Evolutionary conservation across 805 yeast genomes (phyloP), one percentile per base, ranked within the genome.

Genomic region (Saturnispora gosingensis): DNA sequence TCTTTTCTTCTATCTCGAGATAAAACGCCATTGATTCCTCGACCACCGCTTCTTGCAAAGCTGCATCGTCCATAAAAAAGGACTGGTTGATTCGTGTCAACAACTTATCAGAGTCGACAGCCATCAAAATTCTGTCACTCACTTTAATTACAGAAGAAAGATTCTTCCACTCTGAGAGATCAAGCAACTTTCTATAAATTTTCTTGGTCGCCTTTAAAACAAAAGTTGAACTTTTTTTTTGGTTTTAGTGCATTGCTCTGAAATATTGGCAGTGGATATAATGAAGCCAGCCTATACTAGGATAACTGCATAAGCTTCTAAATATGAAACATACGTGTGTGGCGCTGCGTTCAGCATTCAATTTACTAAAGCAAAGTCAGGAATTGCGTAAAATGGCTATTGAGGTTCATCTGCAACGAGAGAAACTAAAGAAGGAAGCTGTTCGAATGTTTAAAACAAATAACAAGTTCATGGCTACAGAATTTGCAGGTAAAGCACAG

Each of bases 11-110:
- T 22, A 59, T 50, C 18, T 48, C 35, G 9, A 45, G 47, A 35
- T 57, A 56, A 43, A 53, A 57, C 32, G 50, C 54, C 55, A 74
- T 63, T 43, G 76, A 62, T 28, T 69, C 72, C 44, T 72, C 72
- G 35, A 78, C 61, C 3, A 72, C 69, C 9, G 58, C 40, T 40
- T 56, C 54, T 25, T 56, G 58, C 6, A 51, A 20, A 8, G 36
- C 38, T 3, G 54, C 5, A 38, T 69, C 69, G 25, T 72, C 76
- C 3, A 73, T 72, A 10, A 52, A 39, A 24, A 53, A 56, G 4
- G 53, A 47, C 28, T 45, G 50, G n/a, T 32, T 43, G 22, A 56
- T 56, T 22, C 55, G 43, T 7, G 48, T 49, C n/a, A 49, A 38
- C n/a, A 55, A 28, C 25, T n/a, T 32, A 7, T 43, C 27, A 13